Base-by-base conservation (phyloP, 1,284 basidiomycete species). In the Sporisorium iseilematis-ciliati region DNA sequence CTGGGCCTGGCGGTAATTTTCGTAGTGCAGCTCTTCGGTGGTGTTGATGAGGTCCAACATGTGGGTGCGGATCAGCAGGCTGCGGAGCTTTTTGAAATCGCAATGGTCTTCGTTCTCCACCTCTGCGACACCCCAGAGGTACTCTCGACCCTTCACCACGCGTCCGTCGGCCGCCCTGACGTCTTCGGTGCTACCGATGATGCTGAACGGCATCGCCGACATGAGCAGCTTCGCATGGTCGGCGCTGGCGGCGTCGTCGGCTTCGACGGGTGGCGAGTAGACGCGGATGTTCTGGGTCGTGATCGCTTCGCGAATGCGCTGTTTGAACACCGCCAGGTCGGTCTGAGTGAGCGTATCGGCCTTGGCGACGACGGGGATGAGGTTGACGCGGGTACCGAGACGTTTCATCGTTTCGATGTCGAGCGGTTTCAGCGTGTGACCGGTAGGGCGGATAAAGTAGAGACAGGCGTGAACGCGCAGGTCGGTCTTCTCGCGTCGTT, bases 381-480 rank as follows among this genome's bases (percentile, higher is more conserved):
- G 89, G 88, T 98, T 97, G 86, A 97, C 95, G 72, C 95, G 91
- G 48, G 94, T 94, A 21, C 95, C 94, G 35, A 98, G 90, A 67
- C 94, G 91, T 89, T 97, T 97, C 95, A 98, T 98, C 85, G 95
- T 95, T 88, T 98, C 97, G 80, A 99, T 96, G 84, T 99, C 96
- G 57, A 99, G 90, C 42, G 97, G 97, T 88, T 98, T 99, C 80
- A 99, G 88, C 91, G 95, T 94, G 86, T 97, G 94, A 35, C 96
- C 96, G 0, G 95, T 96, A 5, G 97, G 92, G 60, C 95, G 89
- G 86, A 99, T 93, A 86, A 99, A 99, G 88, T 97, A 99, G 77
- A 99, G 87, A 87, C 97, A 99, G 1, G 95, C 95, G 85, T 99
- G 96, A 10, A 99, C 95, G 55, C 96, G 89, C 78, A 97, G 88